Base-by-base conservation (phyloP, 2,329 filamentous ascomycete genomes). In the Neophaeococcomyces aloes region DNA sequence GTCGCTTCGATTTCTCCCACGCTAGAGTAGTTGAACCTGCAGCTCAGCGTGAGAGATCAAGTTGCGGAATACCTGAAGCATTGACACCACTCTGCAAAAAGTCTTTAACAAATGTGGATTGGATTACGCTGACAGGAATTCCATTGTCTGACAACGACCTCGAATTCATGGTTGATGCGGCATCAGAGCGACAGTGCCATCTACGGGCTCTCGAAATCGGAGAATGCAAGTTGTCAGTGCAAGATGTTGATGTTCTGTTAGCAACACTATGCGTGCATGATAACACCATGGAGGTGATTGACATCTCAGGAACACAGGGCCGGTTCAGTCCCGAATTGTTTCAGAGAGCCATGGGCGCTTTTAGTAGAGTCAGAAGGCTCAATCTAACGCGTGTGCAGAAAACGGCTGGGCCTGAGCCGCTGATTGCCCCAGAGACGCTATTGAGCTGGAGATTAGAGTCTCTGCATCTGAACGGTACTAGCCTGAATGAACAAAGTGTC, bases 141-240 rank as follows among this genome's bases (percentile, higher is more conserved):
- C 72, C 75, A 47, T 70, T 85, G n/a, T 79, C 78, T 31, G 81
- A 85, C 42, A 76, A 77, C 0, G 81, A 85, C 60, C 64, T 84
- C 42, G 81, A 84, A 50, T 70, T 67, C 53, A 55, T 81, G 35
- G 76, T 83, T 34, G 78, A 79, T 50, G 78, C 79, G n/a, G 76
- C 79, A 7, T 78, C 79, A 1, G 77, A 82, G 48, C 69, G 72
- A 50, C 67, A 67, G 19, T 81, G 79, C 45, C 76, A 80, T 54
- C 67, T 85, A 42, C 75, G 81, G 37, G 80, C 78, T 1, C 66
- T 85, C 14, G 81, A 84, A 54, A 68, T 83, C 43, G 78, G 78
- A 39, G 71, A 76, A 34, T 84, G 81, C 45, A 65, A 65, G n/a
- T 47, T 70, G 29, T 67, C 65, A n/a, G 61, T 69, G 29, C 66